These are phyloP conservation scores for Leavenworthia alabamica DNA, from an alignment of 345 rosid species.

Conservation along the genomic window DNA sequence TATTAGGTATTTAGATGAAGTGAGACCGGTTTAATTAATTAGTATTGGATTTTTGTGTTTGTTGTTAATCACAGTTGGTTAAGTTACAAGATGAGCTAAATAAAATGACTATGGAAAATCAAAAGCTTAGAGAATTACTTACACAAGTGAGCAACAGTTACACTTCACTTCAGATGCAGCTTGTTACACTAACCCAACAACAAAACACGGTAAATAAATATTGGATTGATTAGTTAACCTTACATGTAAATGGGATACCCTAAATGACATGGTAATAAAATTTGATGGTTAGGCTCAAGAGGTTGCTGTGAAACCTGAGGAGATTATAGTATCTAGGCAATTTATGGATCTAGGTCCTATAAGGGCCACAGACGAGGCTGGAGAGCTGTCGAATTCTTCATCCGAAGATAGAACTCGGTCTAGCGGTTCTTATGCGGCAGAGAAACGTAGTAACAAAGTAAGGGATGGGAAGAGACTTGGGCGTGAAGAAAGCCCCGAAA, in stretches of 20 bases:
- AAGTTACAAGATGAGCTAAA: slow-evolving; percentile 64
- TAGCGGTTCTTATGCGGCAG: slow-evolving; percentile 31
- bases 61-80: slow-evolving; percentile 34
- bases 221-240: too few species aligned
- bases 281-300: slow-evolving; percentile 36
- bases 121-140: slow-evolving; percentile 66
- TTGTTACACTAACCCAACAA: slow-evolving; percentile 47
- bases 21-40: not conserved
- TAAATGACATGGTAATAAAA: not conserved
- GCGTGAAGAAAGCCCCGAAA: slow-evolving; percentile 65
- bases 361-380: slow-evolving; percentile 30
- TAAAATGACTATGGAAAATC: slow-evolving; percentile 65
- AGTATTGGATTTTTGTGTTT: not conserved
- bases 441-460: slow-evolving; percentile 25
- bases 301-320: slow-evolving; percentile 33
- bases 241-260: not conserved
- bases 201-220: slow-evolving; percentile 3
- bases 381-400: slow-evolving; percentile 50
- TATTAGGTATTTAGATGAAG: too few species aligned
- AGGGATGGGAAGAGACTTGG: slow-evolving; percentile 40
- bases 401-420: slow-evolving; percentile 79
- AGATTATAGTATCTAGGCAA: slow-evolving; percentile 51
- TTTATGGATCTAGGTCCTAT: slow-evolving; percentile 57
- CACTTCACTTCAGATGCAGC: slow-evolving; percentile 60
- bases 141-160: slow-evolving; percentile 62